A percentile compares a stretch with the other conserved stretches of the same genome.
phyloP scores from a whole-genome alignment of 2,329 filamentous ascomycete species.

The Penicillium sp. region DNA sequence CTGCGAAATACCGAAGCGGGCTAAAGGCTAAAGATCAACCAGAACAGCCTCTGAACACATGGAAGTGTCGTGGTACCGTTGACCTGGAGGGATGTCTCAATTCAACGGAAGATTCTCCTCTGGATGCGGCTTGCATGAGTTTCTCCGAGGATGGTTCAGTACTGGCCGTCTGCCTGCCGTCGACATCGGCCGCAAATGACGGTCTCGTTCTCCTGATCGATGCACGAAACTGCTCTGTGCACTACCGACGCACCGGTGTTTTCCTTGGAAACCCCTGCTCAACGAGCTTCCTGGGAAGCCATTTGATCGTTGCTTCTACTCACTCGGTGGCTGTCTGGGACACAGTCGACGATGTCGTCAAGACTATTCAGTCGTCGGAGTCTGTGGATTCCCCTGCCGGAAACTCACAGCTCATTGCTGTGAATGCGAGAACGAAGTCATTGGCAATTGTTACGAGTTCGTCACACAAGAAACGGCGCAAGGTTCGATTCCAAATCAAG shows the following conservation, averaged over 20 bases:
- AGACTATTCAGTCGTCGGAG: slow-evolving; percentile 62
- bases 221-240: slow-evolving; percentile 64
- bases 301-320: slow-evolving; percentile 72
- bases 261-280: slow-evolving; percentile 65
- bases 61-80: slow-evolving; percentile 66
- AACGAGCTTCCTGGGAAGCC: slow-evolving; percentile 70
- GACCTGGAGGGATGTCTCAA: slow-evolving; percentile 45
- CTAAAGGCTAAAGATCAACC: slow-evolving; percentile 54
- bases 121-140: slow-evolving; percentile 63
- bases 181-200: slow-evolving; percentile 48
- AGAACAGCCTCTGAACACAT: slow-evolving; percentile 62
- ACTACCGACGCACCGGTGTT: slow-evolving; percentile 65
- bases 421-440: slow-evolving; percentile 64
- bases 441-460: slow-evolving; percentile 62
- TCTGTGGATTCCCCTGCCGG: slow-evolving; percentile 10
- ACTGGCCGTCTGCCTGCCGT: slow-evolving; percentile 61
- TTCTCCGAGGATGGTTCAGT: slow-evolving; percentile 85
- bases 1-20: slow-evolving; percentile 66
- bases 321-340: slow-evolving; percentile 74
- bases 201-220: slow-evolving; percentile 76
- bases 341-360: slow-evolving; percentile 72
- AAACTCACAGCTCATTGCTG: slow-evolving; percentile 55
- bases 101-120: slow-evolving; percentile 30
- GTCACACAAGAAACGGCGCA: slow-evolving; percentile 49
- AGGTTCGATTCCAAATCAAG: slow-evolving; percentile 51